These are phyloP conservation scores for Forsythia suspensa DNA, from an alignment of 257 asterid genomes.

Conservation along the genomic window DNA sequence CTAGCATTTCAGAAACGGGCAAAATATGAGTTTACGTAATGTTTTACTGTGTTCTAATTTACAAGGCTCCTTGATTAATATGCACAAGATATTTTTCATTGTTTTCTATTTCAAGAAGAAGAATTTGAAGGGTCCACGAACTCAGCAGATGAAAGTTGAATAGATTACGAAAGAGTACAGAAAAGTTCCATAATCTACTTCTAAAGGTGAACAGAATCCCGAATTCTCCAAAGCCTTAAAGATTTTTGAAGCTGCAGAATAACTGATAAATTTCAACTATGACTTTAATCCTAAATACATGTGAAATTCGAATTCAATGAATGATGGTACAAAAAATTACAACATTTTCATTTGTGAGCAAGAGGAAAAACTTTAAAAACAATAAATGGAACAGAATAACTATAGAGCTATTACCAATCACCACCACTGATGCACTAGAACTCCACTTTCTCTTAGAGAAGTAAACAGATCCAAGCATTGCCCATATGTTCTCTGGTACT, in stretches of 20 bases:
- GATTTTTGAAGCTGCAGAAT: not conserved
- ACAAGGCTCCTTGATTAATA: not conserved
- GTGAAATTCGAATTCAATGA: not conserved
- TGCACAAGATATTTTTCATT: not conserved
- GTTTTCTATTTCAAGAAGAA: not conserved
- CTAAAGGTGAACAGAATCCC: not conserved
- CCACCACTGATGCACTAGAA: slow-evolving; percentile 58
- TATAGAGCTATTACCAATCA: slow-evolving; percentile 14
- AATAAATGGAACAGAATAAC: not conserved
- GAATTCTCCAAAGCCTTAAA: not conserved
- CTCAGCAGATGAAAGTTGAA: not conserved
- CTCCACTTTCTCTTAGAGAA: slow-evolving; percentile 40
- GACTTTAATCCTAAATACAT: not conserved
- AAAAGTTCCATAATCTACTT: not conserved
- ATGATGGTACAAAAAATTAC: not conserved
- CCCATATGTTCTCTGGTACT: slow-evolving; percentile 32
- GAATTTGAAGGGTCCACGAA: not conserved
- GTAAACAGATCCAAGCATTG: slow-evolving; percentile 35
- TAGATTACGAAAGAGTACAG: not conserved
- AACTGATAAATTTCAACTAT: not conserved
- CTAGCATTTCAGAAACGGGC: not conserved
- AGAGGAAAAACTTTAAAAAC: not conserved
- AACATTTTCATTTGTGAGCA: not conserved
- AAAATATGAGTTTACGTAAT: not conserved
- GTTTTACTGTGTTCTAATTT: not conserved